phyloP scores from a whole-genome alignment of 1,139 yeast species.

The Scheffersomyces illinoinensis region DNA sequence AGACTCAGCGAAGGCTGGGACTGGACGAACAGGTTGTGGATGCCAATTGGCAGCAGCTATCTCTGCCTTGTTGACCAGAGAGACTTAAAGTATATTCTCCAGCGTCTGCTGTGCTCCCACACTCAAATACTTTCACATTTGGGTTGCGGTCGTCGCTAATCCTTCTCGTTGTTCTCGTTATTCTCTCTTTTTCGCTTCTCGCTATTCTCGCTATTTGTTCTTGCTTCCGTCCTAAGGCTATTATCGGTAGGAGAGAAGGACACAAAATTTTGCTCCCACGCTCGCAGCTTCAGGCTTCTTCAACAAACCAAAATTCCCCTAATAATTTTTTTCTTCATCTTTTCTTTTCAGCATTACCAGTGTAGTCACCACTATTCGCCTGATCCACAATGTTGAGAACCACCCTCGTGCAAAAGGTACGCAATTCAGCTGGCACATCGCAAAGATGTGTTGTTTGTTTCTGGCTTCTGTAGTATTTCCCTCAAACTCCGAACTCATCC shows the following conservation, averaged over 20 bases:
- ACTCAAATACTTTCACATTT: no score
- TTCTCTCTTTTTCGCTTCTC: not conserved
- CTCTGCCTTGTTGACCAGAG: not conserved
- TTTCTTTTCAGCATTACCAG: not conserved
- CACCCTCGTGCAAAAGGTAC: conserved; percentile 27
- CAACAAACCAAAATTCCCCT: conserved; percentile 1
- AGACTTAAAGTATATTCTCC: no score
- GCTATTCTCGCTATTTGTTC: not conserved
- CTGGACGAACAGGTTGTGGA: not conserved
- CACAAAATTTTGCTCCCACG: not conserved
- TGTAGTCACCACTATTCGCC: not conserved
- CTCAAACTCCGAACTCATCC: not conserved
- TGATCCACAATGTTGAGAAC: conserved; percentile 26
- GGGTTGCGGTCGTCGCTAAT: no score
- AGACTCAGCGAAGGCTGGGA: not conserved
- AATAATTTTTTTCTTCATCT: not conserved
- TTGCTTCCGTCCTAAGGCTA: not conserved
- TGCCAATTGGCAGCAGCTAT: not conserved
- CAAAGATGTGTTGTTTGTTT: not conserved
- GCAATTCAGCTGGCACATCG: conserved; percentile 8
- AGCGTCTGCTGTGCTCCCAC: no score
- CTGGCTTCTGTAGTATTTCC: not conserved
- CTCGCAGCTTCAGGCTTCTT: not conserved
- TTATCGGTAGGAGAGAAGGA: not conserved
- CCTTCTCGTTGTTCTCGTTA: not conserved